phyloP scores from a whole-genome alignment of 495 filamentous ascomycete species.

The Pyronema omphalodes region DNA sequence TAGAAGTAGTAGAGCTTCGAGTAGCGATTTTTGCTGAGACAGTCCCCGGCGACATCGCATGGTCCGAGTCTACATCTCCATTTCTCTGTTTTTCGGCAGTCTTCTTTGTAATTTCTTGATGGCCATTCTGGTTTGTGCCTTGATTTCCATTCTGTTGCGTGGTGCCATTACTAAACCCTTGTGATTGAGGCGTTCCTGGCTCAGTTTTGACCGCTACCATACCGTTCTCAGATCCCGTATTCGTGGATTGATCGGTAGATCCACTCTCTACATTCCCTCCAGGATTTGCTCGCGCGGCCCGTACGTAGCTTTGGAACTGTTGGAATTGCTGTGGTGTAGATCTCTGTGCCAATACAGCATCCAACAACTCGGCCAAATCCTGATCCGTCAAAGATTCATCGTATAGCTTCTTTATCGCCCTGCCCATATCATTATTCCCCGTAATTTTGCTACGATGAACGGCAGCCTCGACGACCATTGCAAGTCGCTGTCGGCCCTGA shows the following conservation, averaged over 20 bases:
- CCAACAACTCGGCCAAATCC: conserved; percentile 26
- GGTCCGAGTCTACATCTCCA: neutral
- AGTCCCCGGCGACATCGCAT: neutral
- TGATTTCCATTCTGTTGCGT: neutral
- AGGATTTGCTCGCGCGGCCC: conserved; percentile 25
- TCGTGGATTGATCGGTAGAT: neutral
- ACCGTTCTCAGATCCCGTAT: neutral
- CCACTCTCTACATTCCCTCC: neutral
- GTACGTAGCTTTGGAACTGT: conserved; percentile 28
- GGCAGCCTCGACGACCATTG: conserved; percentile 27
- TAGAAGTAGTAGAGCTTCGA: neutral
- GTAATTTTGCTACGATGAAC: conserved; percentile 25
- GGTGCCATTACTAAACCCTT: neutral
- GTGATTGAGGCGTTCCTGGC: neutral
- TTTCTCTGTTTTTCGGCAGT: neutral
- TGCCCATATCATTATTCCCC: conserved; percentile 26
- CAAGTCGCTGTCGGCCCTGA: conserved; percentile 23
- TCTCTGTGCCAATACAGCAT: conserved; percentile 28
- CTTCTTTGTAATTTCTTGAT: neutral
- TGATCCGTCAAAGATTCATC: conserved; percentile 27
- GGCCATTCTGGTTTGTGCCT: neutral
- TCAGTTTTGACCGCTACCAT: neutral
- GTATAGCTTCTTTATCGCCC: conserved; percentile 28
- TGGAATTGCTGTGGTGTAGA: conserved; percentile 26
- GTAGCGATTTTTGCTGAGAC: neutral